Conservation (phyloP, 257 asterid species). For the Lycium ferocissimum region DNA sequence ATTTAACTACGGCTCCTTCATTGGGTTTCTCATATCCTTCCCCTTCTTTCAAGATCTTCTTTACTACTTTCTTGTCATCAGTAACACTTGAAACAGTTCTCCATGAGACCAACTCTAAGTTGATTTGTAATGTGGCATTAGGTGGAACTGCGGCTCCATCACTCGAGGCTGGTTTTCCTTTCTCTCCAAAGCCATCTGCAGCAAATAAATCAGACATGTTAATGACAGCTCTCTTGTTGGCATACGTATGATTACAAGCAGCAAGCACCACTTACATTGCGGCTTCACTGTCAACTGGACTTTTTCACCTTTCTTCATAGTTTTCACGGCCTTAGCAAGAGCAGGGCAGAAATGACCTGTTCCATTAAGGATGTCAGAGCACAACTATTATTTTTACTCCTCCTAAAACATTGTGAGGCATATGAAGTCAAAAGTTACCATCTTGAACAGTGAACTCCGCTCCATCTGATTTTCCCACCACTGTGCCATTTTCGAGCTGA, state of each 20-base stretch:
- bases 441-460: conserved; percentile 65
- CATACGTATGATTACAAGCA: background rate
- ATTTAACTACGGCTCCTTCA: conserved; percentile 71
- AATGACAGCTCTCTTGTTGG: background rate
- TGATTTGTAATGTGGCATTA: conserved; percentile 53
- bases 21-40: conserved; percentile 75
- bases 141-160: conserved; percentile 62
- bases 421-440: conserved; percentile 39
- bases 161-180: conserved; percentile 66
- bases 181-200: conserved; percentile 69
- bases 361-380: conserved; percentile 21
- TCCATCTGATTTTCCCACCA: conserved; percentile 59
- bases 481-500: conserved; percentile 57
- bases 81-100: conserved; percentile 64
- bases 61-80: conserved; percentile 72
- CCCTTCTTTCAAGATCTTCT: conserved; percentile 67
- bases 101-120: conserved; percentile 66
- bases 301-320: conserved; percentile 82
- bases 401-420: background rate
- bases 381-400: background rate
- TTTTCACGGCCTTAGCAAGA: conserved; percentile 67
- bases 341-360: conserved; percentile 77
- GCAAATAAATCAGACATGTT: background rate
- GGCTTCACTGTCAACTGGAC: conserved; percentile 72
- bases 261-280: conserved; percentile 53